phyloP scores from a whole-genome alignment of 2,329 filamentous ascomycete species.

The Penicillium thymicola region DNA sequence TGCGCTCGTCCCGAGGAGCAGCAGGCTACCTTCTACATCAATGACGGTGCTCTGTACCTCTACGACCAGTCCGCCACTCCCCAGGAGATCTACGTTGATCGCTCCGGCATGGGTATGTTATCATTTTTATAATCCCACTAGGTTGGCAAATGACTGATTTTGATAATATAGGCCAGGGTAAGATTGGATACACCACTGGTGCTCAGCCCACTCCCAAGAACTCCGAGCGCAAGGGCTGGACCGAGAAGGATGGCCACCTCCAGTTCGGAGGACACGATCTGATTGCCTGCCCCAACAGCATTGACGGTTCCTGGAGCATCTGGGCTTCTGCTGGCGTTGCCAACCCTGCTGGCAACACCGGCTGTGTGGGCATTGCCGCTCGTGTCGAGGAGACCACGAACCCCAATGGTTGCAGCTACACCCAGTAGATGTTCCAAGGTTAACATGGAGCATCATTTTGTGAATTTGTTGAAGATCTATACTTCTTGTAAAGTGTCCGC shows the following conservation, averaged over 20 bases:
- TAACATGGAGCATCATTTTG: not conserved
- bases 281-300: conserved; percentile 53
- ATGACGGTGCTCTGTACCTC: conserved; percentile 49
- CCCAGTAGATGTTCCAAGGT: conserved; percentile 15
- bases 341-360: conserved; percentile 31
- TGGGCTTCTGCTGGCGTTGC: conserved; percentile 28
- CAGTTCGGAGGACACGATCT: conserved; percentile 46
- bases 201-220: conserved; percentile 40
- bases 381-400: conserved; percentile 22
- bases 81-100: conserved; percentile 55
- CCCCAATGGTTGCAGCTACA: conserved; percentile 28
- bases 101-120: conserved; percentile 57
- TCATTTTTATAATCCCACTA: not conserved
- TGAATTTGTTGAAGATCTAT: not conserved
- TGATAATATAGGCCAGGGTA: conserved; percentile 47
- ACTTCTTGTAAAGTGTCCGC: not conserved
- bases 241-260: conserved; percentile 46
- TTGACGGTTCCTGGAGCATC: conserved; percentile 43
- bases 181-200: conserved; percentile 53
- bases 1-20: conserved; percentile 43
- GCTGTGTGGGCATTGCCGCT: conserved; percentile 35
- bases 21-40: conserved; percentile 52
- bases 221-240: conserved; percentile 49
- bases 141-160: not conserved
- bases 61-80: conserved; percentile 44